Evolutionary conservation across 1,139 yeast genomes (phyloP).

Genomic region (Dujonia santamariae): DNA sequence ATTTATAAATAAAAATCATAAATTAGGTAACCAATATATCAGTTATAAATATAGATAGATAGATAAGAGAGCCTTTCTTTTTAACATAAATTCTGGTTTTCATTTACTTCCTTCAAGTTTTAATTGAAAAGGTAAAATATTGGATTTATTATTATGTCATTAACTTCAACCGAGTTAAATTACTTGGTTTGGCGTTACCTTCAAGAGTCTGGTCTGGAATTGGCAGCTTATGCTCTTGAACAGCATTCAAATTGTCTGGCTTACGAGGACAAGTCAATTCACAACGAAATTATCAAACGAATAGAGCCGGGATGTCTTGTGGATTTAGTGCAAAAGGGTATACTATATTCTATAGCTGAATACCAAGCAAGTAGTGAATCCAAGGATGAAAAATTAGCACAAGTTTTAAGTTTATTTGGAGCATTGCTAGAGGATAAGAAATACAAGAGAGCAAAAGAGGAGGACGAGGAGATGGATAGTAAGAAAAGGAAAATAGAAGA

Average conservation of each 20-base stretch:
- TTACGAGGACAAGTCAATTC: slow-evolving; percentile 47
- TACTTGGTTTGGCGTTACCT: slow-evolving; percentile 91
- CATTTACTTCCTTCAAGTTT: neutral
- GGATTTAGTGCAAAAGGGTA: slow-evolving; percentile 79
- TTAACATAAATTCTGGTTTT: neutral
- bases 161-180: slow-evolving; percentile 82
- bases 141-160: slow-evolving; percentile 59
- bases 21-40: no score
- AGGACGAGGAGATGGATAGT: slow-evolving; percentile 2
- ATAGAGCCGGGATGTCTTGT: slow-evolving; percentile 71
- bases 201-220: slow-evolving; percentile 81
- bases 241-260: slow-evolving; percentile 65
- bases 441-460: neutral
- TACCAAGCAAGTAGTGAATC: slow-evolving; percentile 18
- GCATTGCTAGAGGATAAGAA: slow-evolving; percentile 25
- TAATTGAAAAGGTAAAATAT: no score
- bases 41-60: no score
- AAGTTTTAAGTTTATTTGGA: slow-evolving; percentile 20
- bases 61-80: no score
- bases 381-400: slow-evolving; percentile 9
- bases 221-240: slow-evolving; percentile 79
- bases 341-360: slow-evolving; percentile 54
- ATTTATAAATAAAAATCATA: neutral
- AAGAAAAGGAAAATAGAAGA: slow-evolving; percentile 1
- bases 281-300: slow-evolving; percentile 44